Base-by-base conservation (phyloP, 2,329 filamentous ascomycete genomes). In the Teratosphaeriaceae sp. region DNA sequence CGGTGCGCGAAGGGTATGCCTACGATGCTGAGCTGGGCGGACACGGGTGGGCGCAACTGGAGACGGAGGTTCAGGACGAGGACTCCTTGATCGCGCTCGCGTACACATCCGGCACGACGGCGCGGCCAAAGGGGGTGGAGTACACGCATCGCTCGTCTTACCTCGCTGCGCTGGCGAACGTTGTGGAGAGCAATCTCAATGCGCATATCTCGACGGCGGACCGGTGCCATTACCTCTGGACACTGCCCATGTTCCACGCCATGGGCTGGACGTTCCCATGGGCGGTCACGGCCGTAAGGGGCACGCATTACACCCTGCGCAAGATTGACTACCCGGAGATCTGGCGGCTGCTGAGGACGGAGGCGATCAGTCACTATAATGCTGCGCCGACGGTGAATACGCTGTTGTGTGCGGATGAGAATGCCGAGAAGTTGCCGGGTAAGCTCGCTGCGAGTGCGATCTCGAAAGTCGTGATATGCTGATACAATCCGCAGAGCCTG, bases 361-460 rank as follows among this genome's bases (percentile, higher is more conserved):
- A 97, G 65, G 73, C 78, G 5, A 84, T 98, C 50, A 97, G 88
- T 0, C 92, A 98, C 65, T 97, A 94, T 70, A 94, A 90, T 59
- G 90, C 90, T 1, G 92, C 90, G 0, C 92, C 92, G 0, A 98
- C 92, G 0, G 92, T 98, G 40, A 97, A 97, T 63, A 98, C 90
- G 0, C 70, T 97, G 1, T 78, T 98, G 2, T 95, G 92, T 60
- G 84, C 84, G 11, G 77, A 85, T 2, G 75, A 82, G 30, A 82
- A 88, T 62, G 90, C 92, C 2, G 77, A 76, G 52, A 75, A 66
- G 37, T 72, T 98, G 1, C 71, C 80, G 34, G 52, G 52, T 53
- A 36, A 36, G 50, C 41, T 19, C n/a, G 13, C 15, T 23, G 3
- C 13, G 19, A 22, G n/a, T n/a, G 9, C 19, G 15, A 23, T 16